Base-by-base conservation (phyloP, 2,329 filamentous ascomycete genomes). In the Colletotrichum brevisporum region DNA sequence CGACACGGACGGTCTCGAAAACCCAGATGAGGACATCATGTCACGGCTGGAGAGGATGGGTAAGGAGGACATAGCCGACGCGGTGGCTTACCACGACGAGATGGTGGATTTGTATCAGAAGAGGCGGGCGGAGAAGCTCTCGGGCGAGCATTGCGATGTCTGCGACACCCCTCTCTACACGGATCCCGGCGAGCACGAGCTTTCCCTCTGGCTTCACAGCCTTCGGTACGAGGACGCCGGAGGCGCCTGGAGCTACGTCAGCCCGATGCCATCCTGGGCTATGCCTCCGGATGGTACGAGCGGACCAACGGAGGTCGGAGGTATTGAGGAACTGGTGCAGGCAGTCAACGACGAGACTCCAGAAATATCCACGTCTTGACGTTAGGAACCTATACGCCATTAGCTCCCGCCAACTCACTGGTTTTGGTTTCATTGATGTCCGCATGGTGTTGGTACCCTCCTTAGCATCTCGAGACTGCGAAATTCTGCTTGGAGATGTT, bases 121-220 rank as follows among this genome's bases (percentile, higher is more conserved):
- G 81, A 90, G 91, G 75, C 95, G 95, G 75, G 95, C 95, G 1
- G 96, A 99, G 84, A 95, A 94, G 78, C 92, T 98, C 87, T 97
- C 95, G 1, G 96, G 96, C 13, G 85, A 94, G 75, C 82, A 89
- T 16, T 99, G 96, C 78, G 86, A 91, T 6, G 80, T 94, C 41
- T 99, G 96, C 79, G 88, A 92, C 67, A 97, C 96, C 21, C 92
- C 94, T 24, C 84, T 99, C 51, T 99, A 98, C 80, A 97, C 93
- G 16, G 96, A 99, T 77, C 96, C 96, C 0, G 95, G 95, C 1
- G 82, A 86, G 50, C 95, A 98, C 75, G 96, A 99, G 83, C 85
- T 99, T 54, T 94, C 93, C 0, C 92, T 99, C 48, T 99, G 95
- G 87, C 85, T 99, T 71, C 96, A 99, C 83, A 97, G 95, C 66